Evolutionary conservation across 139 green algal species (phyloP).

Genomic region (Tetraselmis chui): DNA sequence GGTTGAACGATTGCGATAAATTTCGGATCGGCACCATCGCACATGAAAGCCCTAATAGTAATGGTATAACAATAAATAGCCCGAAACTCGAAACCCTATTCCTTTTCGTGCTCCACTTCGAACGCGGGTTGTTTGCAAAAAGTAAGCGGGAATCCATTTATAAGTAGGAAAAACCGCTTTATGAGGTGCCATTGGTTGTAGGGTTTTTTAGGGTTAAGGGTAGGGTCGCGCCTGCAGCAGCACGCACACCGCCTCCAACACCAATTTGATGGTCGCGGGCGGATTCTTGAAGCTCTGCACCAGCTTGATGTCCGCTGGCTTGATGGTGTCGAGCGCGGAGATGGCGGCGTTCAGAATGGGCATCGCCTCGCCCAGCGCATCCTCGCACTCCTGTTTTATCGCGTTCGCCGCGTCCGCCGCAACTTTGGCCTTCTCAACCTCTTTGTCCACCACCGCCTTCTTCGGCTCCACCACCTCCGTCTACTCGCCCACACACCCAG

Average conservation of each 20-base stretch:
- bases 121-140: no score
- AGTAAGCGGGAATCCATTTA: no score
- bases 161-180: no score
- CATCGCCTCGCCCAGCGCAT: constrained; percentile 35
- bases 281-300: constrained; percentile 51
- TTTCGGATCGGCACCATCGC: no score
- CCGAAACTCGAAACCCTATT: no score
- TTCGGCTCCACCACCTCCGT: constrained; percentile 67
- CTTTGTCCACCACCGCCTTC: constrained; percentile 47
- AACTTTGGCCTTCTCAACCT: constrained; percentile 38
- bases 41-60: no score
- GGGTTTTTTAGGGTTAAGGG: no score
- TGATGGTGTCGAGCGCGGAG: constrained; percentile 63
- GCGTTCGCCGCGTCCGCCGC: constrained; percentile 32
- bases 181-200: no score
- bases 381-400: constrained; percentile 47
- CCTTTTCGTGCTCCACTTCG: no score
- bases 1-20: no score
- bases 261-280: constrained; percentile 32
- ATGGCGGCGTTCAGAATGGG: constrained; percentile 34
- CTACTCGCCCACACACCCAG: constrained; percentile 55
- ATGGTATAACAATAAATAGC: no score
- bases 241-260: constrained; percentile 78
- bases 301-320: constrained; percentile 55
- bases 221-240: no score